A percentile compares a stretch with the other conserved stretches of the same genome.
These are phyloP conservation scores for Leccinum ochraceum DNA, from an alignment of 768 basidiomycete genomes.

Conservation along the genomic window DNA sequence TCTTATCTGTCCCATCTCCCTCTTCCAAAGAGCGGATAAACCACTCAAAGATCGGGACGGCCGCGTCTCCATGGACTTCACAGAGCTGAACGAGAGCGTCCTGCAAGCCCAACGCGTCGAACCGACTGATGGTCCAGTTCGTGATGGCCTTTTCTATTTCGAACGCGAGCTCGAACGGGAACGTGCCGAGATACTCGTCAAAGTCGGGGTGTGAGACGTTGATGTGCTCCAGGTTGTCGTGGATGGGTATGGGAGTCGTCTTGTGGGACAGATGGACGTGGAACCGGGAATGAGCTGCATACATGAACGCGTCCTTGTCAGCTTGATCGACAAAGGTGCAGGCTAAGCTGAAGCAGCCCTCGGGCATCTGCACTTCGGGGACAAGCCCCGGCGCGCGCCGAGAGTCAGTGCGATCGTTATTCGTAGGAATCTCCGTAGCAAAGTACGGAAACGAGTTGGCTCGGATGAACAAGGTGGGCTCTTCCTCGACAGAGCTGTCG, in stretches of 20 bases:
- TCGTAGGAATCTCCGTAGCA: not conserved
- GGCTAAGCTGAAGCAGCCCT: constrained; percentile 30
- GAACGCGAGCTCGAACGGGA: constrained; percentile 40
- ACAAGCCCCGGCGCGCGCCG: constrained; percentile 31
- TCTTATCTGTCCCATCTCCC: not conserved
- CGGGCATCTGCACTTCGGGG: constrained; percentile 26
- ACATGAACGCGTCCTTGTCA: constrained; percentile 33
- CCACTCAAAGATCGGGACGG: constrained; percentile 25
- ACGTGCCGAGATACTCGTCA: constrained; percentile 21
- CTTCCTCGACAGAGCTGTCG: constrained; percentile 6
- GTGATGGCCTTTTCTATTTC: constrained; percentile 40
- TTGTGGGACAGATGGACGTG: constrained; percentile 14
- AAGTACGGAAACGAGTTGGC: constrained; percentile 36
- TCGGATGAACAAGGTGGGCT: constrained; percentile 31
- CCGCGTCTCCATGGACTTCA: constrained; percentile 11
- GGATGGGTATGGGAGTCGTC: constrained; percentile 11
- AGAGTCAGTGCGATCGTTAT: not conserved
- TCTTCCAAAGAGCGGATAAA: constrained; percentile 27
- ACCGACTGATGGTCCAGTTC: constrained; percentile 27
- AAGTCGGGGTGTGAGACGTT: constrained; percentile 14
- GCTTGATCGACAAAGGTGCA: constrained; percentile 29
- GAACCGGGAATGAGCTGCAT: constrained; percentile 24
- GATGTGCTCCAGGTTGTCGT: constrained; percentile 12
- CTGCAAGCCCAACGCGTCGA: constrained; percentile 26
- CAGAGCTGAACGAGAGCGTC: constrained; percentile 23